Evolutionary conservation across 78 protist species (phyloP), one percentile per base, ranked within the genome.

Genomic region (Dictyostelium discoideum): DNA sequence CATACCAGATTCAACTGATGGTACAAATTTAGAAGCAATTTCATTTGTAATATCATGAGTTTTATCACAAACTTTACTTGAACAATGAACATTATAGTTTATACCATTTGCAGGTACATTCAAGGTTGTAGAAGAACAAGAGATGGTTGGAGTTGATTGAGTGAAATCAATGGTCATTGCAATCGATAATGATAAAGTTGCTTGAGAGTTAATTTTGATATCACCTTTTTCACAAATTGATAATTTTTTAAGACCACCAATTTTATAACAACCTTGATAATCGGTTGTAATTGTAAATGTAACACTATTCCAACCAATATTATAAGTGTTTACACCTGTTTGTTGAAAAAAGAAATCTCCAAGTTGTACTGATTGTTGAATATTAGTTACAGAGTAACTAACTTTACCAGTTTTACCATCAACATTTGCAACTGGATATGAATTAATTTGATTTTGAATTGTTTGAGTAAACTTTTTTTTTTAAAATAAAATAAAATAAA

Each of bases 181-280:
- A 5, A 74, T 20, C 2, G 72, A 9, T 5, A 50, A 37, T 60
- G 87, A 60, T 42, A 63, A 10, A n/a, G 78, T 42, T 39, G 54
- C 46, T 37, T 22, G 72, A 37, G 80, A 85, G 2, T 6, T 2
- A 22, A 85, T 85, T 24, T 9, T 20, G 44, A 85, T 18, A 13
- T 85, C 18, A 67, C 89, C 89, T 32, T 85, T 74, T 85, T 85
- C 89, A 67, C 89, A 85, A n/a, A 85, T 9, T 24, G 72, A 42
- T 11, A 67, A 11, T 16, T 67, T 20, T 37, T 84, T 13, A 37
- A 13, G 1, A 2, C 16, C 18, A 48, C 26, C 44, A 42, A 80
- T 80, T 29, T 72, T 72, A 18, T 83, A 22, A 67, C 89, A 85
- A 22, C 26, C 89, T 85, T 85, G 20, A 67, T 40, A 85, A 67